Conservation (phyloP, 129 eudicot species). For the Deinandra increscens region DNA sequence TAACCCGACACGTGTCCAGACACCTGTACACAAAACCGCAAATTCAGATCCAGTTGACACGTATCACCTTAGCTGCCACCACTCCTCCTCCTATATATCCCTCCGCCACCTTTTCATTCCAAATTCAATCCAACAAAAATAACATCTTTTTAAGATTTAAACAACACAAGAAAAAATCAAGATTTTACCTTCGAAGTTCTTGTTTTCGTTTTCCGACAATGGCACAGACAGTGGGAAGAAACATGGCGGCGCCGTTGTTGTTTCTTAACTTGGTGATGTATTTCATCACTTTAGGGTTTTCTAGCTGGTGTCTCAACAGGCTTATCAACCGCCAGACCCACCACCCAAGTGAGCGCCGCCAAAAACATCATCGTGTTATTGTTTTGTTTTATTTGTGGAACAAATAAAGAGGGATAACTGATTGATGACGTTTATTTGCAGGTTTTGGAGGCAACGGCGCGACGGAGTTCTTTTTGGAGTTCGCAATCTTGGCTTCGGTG, state of each 20-base stretch:
- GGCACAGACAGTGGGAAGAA: conserved; percentile 35
- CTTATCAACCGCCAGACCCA: conserved; percentile 61
- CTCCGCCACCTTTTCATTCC: neutral
- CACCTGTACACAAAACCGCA: conserved; percentile 17
- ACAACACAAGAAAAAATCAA: too few species aligned
- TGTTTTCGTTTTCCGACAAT: neutral
- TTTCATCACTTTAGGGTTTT: conserved; percentile 19
- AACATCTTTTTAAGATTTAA: too few species aligned
- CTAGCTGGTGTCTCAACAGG: conserved; percentile 63
- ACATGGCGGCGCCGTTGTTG: conserved; percentile 33
- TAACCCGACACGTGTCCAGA: conserved; percentile 9
- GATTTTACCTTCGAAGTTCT: neutral
- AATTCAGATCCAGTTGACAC: neutral
- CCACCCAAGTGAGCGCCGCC: conserved; percentile 60
- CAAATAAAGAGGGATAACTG: too few species aligned
- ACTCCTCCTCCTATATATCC: neutral
- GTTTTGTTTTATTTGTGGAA: neutral
- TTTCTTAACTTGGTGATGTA: conserved; percentile 34
- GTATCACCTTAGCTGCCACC: conserved; percentile 15
- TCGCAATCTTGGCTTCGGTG: conserved; percentile 66
- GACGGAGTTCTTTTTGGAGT: conserved; percentile 55
- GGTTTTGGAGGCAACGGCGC: conserved; percentile 90
- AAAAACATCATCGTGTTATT: too few species aligned
- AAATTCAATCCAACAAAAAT: too few species aligned
- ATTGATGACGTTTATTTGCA: neutral